Conservation (phyloP, 352 stramenopile species). For the Thalassiosira livingstoniorum region DNA sequence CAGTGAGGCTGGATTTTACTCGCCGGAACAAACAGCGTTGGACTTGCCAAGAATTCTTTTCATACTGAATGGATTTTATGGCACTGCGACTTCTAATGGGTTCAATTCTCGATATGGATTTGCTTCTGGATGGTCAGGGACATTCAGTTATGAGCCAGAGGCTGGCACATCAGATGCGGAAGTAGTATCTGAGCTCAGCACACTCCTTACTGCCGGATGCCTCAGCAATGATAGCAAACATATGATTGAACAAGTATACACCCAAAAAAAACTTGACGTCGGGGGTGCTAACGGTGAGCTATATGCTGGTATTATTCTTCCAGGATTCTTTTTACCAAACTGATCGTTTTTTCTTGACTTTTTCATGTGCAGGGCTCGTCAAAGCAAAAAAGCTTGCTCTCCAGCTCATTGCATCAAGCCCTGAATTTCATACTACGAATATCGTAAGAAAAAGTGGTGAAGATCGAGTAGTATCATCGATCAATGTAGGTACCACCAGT, state of each 20-base stretch:
- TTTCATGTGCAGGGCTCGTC: too few relatives aligned
- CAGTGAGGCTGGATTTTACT: constrained; percentile 27
- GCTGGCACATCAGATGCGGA: too few relatives aligned
- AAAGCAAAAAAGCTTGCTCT: too few relatives aligned
- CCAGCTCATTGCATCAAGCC: constrained; percentile 71
- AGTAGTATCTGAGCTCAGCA: constrained; percentile 78
- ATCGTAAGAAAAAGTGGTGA: constrained; percentile 42
- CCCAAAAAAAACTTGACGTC: constrained; percentile 38
- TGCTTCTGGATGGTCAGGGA: too few relatives aligned
- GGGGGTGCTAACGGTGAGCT: constrained; percentile 44
- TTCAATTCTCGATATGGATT: too few relatives aligned
- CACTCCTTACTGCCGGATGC: constrained; percentile 76
- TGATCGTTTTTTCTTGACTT: too few relatives aligned
- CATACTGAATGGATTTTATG: too few relatives aligned
- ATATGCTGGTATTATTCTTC: too few relatives aligned
- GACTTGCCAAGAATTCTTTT: constrained; percentile 32
- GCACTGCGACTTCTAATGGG: too few relatives aligned
- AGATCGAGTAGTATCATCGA: constrained; percentile 13
- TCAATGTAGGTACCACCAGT: too few relatives aligned
- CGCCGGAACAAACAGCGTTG: constrained; percentile 39
- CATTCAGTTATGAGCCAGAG: too few relatives aligned
- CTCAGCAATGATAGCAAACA: constrained; percentile 60
- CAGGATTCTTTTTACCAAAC: too few relatives aligned
- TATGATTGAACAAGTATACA: constrained; percentile 66
- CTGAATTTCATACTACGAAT: constrained; percentile 84